Evolutionary conservation across 441 rosid species (phyloP).

Genomic region (Pelargonium myrrhifolium): DNA sequence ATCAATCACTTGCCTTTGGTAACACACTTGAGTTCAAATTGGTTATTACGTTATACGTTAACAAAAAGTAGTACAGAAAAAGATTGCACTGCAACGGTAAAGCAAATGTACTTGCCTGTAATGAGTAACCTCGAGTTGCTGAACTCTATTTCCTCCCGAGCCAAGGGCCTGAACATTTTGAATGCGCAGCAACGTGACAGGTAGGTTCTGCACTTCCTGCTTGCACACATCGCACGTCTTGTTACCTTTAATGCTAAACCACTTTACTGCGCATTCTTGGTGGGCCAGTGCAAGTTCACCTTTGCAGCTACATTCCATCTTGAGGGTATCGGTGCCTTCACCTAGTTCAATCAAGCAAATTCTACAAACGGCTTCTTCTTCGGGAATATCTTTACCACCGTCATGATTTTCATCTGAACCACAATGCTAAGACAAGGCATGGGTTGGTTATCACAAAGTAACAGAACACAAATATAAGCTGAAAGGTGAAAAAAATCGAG

Average conservation of each 20-base stretch:
- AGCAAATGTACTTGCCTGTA: constrained; percentile 46
- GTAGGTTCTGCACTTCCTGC: constrained; percentile 82
- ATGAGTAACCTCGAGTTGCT: constrained; percentile 35
- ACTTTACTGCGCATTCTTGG: constrained; percentile 89
- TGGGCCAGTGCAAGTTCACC: constrained; percentile 97
- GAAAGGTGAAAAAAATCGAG: constrained; percentile 9
- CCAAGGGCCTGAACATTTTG: constrained; percentile 43
- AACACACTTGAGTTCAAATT: background rate
- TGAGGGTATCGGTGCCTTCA: constrained; percentile 89
- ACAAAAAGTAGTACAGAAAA: background rate
- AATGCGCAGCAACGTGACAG: constrained; percentile 76
- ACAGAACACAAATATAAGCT: constrained; percentile 12
- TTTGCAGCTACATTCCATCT: constrained; percentile 97
- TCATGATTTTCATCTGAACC: constrained; percentile 49
- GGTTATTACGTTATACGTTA: background rate
- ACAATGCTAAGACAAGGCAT: constrained; percentile 47
- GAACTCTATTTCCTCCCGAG: constrained; percentile 29
- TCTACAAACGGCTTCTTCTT: constrained; percentile 95
- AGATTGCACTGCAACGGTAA: background rate
- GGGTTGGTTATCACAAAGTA: constrained; percentile 39
- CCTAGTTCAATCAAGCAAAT: constrained; percentile 82
- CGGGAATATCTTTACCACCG: constrained; percentile 83
- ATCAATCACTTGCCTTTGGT: background rate
- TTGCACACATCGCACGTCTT: constrained; percentile 93
- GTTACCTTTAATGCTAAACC: constrained; percentile 97